A percentile compares a stretch with the other conserved stretches of the same genome.
Conservation (phyloP, 2,329 filamentous ascomycete species). For the Aschersonia sp. region DNA sequence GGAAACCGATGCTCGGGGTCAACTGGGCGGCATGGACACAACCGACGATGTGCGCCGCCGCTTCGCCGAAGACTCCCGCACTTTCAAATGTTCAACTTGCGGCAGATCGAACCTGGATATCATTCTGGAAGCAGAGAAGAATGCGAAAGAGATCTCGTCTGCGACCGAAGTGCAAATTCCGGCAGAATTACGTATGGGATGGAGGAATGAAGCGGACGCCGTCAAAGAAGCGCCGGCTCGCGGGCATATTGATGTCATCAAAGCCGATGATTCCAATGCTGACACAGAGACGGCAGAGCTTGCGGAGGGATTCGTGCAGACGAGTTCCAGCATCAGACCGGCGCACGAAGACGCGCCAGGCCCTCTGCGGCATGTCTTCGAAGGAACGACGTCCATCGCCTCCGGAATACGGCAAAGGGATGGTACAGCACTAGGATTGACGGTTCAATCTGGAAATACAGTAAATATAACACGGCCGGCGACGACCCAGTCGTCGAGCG, state of each 20-base stretch:
- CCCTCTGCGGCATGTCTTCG: not conserved
- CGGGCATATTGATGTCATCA: slow-evolving; percentile 20
- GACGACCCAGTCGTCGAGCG: not conserved
- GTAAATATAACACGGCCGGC: not conserved
- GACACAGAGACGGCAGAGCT: slow-evolving; percentile 19
- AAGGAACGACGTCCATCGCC: not conserved
- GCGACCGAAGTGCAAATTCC: slow-evolving; percentile 33
- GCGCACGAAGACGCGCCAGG: not conserved
- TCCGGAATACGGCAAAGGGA: not conserved
- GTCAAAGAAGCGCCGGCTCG: not conserved
- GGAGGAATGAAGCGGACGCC: slow-evolving; percentile 50
- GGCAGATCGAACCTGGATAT: slow-evolving; percentile 59
- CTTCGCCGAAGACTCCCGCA: slow-evolving; percentile 51
- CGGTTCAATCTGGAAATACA: not conserved
- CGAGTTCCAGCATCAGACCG: slow-evolving; percentile 14
- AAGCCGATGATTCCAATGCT: not conserved
- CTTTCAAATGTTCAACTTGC: slow-evolving; percentile 59
- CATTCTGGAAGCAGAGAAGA: slow-evolving; percentile 53
- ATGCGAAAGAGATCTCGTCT: slow-evolving; percentile 23
- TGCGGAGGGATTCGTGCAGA: slow-evolving; percentile 44
- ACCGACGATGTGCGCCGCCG: slow-evolving; percentile 49
- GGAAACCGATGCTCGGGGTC: slow-evolving; percentile 77
- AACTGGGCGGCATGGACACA: slow-evolving; percentile 79
- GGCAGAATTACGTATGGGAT: slow-evolving; percentile 49
- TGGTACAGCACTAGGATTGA: not conserved